These are phyloP conservation scores for Rhynchospora pubera DNA, from an alignment of 176 grass and related monocot genomes.

Conservation along the genomic window DNA sequence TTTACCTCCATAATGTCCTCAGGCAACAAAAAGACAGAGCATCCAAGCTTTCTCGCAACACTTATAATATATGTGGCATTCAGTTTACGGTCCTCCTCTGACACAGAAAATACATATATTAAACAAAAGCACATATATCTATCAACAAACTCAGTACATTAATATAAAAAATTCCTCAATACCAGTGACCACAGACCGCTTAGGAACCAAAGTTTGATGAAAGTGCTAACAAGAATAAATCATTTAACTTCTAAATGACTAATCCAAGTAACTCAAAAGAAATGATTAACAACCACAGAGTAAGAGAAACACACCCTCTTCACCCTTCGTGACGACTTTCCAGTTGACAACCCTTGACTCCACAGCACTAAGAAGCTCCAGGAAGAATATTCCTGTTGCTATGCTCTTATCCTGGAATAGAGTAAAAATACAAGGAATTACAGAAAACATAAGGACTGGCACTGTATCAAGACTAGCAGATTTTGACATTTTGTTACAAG, in stretches of 20 bases:
- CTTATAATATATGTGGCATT: constrained; percentile 98
- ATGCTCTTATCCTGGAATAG: constrained; percentile 67
- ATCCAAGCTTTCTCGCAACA: constrained; percentile 88
- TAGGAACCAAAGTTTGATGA: background rate
- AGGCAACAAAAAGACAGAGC: constrained; percentile 88
- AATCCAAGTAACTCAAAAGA: background rate
- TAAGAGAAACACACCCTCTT: constrained; percentile 43
- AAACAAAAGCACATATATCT: too few species aligned
- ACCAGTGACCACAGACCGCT: background rate
- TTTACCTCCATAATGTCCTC: constrained; percentile 99
- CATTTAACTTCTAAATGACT: background rate
- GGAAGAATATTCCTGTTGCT: constrained; percentile 83
- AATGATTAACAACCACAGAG: constrained; percentile 15
- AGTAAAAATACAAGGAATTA: constrained; percentile 24
- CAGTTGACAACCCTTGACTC: constrained; percentile 79
- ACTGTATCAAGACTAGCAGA: too few species aligned
- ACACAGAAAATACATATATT: too few species aligned
- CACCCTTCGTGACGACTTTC: constrained; percentile 87
- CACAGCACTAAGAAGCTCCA: constrained; percentile 92
- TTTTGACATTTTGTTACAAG: too few species aligned
- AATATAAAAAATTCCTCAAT: background rate
- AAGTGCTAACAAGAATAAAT: background rate
- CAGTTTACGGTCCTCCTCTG: constrained; percentile 87
- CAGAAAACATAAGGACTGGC: too few species aligned
- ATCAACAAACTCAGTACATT: background rate